Evolutionary conservation across 306 rosid genomes (phyloP).

Genomic region (Vigna unguiculata): DNA sequence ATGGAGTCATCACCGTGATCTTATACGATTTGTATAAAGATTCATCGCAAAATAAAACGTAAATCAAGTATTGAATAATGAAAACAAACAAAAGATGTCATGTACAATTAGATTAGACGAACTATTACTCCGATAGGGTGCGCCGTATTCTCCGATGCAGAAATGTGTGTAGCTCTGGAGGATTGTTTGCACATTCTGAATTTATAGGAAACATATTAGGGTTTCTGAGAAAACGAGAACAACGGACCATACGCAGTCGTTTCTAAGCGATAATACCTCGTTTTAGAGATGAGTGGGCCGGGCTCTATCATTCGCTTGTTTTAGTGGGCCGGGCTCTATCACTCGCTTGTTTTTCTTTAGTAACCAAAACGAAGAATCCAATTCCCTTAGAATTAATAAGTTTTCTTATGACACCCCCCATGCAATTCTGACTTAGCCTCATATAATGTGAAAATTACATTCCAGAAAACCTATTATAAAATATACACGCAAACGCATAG

Average conservation of each 20-base stretch:
- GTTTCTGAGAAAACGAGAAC: slow-evolving; percentile 4
- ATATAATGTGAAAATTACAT: too few species aligned
- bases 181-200: not conserved
- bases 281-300: not conserved
- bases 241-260: slow-evolving; percentile 11
- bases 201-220: slow-evolving; percentile 49
- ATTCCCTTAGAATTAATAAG: too few species aligned
- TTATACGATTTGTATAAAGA: not conserved
- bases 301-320: not conserved
- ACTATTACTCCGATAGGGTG: too few species aligned
- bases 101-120: too few species aligned
- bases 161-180: rapidly evolving
- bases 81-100: not conserved
- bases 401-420: too few species aligned
- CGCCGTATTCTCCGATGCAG: not conserved
- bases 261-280: not conserved
- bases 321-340: too few species aligned
- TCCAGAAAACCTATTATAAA: too few species aligned
- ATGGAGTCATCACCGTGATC: slow-evolving; percentile 64
- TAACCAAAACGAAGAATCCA: not conserved
- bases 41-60: too few species aligned
- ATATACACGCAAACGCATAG: too few species aligned
- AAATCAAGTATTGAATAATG: too few species aligned
- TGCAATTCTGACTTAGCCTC: too few species aligned
- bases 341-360: not conserved